Conservation (phyloP, 1,284 basidiomycete species). For the Sutorius eximius region DNA sequence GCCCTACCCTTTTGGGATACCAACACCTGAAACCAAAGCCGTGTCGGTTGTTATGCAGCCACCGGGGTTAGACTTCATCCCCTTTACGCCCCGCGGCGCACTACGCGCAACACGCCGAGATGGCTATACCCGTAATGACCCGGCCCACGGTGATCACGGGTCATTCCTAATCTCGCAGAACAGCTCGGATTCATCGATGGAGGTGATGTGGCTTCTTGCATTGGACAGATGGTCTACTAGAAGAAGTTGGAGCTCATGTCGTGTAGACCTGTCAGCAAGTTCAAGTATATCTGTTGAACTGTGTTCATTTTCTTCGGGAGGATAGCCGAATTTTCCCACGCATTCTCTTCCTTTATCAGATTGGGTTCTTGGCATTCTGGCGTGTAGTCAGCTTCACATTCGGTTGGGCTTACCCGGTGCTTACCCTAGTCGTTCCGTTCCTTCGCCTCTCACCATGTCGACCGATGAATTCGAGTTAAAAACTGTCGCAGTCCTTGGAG, state of each 20-base stretch:
- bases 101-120: neutral
- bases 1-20: neutral
- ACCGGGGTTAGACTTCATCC: neutral
- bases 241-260: neutral
- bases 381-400: neutral
- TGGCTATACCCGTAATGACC: neutral
- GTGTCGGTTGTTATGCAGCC: neutral
- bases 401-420: neutral
- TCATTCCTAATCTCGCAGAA: neutral
- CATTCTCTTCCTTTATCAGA: neutral
- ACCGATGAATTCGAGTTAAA: neutral
- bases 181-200: neutral
- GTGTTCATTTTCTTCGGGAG: neutral
- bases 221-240: neutral
- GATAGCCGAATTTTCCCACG: conserved; percentile 3
- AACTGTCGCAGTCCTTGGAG: conserved; percentile 60
- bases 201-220: neutral
- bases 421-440: neutral
- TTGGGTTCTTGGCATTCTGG: neutral
- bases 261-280: neutral
- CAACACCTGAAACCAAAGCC: neutral
- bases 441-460: conserved; percentile 13
- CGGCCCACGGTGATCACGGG: neutral
- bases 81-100: neutral
- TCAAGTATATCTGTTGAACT: neutral